A percentile compares a stretch with the other conserved stretches of the same genome.
Conservation (phyloP, 2,329 filamentous ascomycete genomes). For the Neofusicoccum cordaticola region DNA sequence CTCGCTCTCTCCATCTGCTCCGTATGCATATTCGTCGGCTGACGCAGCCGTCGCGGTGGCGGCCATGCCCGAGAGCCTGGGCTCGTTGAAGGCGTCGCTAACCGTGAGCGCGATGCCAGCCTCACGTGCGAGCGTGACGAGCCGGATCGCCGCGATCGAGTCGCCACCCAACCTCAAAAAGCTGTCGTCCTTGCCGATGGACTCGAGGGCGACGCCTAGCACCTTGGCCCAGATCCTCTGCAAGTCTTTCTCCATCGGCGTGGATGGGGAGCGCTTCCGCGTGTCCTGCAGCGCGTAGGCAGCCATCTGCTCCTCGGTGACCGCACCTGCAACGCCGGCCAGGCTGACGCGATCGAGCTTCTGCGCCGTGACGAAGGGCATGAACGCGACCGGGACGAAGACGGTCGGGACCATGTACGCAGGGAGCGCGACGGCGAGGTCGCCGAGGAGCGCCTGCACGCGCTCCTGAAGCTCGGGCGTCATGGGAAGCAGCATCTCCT, state of each 20-base stretch:
- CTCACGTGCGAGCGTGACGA: background rate
- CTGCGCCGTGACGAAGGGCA: slow-evolving; percentile 35
- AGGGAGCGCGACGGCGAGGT: slow-evolving; percentile 19
- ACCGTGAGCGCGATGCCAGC: slow-evolving; percentile 20
- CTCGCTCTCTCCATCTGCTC: background rate
- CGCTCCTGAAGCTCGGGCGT: background rate
- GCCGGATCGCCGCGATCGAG: slow-evolving; percentile 34
- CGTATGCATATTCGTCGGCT: slow-evolving; percentile 20
- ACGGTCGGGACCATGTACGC: slow-evolving; percentile 40
- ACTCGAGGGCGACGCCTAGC: background rate
- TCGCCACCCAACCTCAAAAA: slow-evolving; percentile 36
- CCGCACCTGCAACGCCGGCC: slow-evolving; percentile 26
- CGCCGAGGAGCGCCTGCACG: slow-evolving; percentile 21
- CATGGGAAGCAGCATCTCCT: background rate
- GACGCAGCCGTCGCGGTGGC: slow-evolving; percentile 16
- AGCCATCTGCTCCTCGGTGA: slow-evolving; percentile 22
- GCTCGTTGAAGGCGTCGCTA: slow-evolving; percentile 23
- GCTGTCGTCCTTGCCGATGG: background rate
- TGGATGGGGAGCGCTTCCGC: background rate
- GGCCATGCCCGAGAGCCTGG: slow-evolving; percentile 20
- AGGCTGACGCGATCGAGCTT: slow-evolving; percentile 30
- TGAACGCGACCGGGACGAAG: slow-evolving; percentile 35
- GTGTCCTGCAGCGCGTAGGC: background rate
- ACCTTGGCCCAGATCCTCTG: background rate
- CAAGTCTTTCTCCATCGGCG: background rate